phyloP scores from a whole-genome alignment of 441 rosid species.

The Geranium incanum region DNA sequence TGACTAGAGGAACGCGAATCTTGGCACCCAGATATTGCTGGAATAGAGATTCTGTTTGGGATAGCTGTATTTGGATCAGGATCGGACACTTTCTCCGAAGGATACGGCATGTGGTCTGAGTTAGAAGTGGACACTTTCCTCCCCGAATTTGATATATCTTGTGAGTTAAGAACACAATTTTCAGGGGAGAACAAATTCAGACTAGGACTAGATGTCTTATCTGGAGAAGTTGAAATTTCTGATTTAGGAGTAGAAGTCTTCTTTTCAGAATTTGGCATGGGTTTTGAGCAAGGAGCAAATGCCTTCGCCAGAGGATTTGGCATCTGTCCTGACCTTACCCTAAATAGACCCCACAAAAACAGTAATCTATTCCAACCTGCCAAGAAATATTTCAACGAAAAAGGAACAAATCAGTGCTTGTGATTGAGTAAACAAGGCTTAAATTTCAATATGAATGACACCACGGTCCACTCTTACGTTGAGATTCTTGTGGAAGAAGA shows the following conservation, averaged over 20 bases:
- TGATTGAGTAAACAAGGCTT: background rate
- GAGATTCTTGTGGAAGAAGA: conserved; percentile 28
- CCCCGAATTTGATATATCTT: background rate
- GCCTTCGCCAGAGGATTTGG: background rate
- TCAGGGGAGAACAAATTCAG: background rate
- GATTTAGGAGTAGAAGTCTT: conserved; percentile 2
- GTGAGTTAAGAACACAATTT: background rate
- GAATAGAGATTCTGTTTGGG: background rate
- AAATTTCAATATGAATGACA: background rate
- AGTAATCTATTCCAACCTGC: conserved; percentile 33
- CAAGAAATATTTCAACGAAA: conserved; percentile 8
- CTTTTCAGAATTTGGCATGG: conserved; percentile 3
- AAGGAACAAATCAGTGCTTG: background rate
- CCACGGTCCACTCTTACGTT: conserved; percentile 22
- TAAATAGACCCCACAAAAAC: conserved; percentile 33
- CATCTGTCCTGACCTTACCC: conserved; percentile 12
- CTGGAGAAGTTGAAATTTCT: conserved; percentile 11
- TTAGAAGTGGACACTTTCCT: background rate
- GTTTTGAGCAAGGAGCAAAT: background rate
- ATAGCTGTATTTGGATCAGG: background rate
- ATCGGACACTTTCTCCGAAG: background rate
- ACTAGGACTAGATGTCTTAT: conserved; percentile 4
- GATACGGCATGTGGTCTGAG: background rate
- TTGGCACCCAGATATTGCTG: conserved; percentile 10
- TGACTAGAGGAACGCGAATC: conserved; percentile 10